Evolutionary conservation across 176 grass and related monocot species (phyloP), one percentile per base, ranked within the genome.

Genomic region (Ananas comosus): DNA sequence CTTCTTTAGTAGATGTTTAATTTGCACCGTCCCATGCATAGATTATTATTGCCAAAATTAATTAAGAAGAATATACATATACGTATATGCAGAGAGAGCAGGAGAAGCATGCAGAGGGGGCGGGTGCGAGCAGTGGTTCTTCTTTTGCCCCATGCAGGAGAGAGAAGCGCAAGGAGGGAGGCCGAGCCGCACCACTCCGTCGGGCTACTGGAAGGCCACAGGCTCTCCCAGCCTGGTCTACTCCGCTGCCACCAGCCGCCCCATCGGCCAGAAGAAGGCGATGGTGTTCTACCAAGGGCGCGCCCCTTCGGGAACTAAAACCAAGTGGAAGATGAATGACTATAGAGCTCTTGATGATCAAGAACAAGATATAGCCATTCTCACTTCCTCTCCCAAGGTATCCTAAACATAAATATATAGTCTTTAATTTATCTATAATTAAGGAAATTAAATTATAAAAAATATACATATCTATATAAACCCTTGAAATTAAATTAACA

Each of bases 191-290:
- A 94, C 85, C 49, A 99, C 95, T 53, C 90, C 95, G 10, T 86
- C 85, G 1, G 95, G 95, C 27, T 99, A 94, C 80, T 99, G 95
- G 95, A 99, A 99, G 90, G 95, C 95, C 0, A 91, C 95, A 51
- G 95, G 95, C 14, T 94, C 90, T 18, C 95, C 80, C 0, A 86
- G 90, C 19, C 53, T 51, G n/a, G 95, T 99, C 51, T 94, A 81
- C 81, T 88, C 87, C 25, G 70, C 86, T 42, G 70, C 86, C 64
- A 66, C 50, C 27, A 84, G 78, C 51, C 77, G 76, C 11, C 61
- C 77, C 49, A 82, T 99, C 53, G 95, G 95, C 50, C 14, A 84
- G 75, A 91, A 90, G 87, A 93, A 90, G 73, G 90, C 82, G 64
- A 99, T 99, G 95, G 95, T 99, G 65, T 99, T 99, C 82, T 99